phyloP scores from a whole-genome alignment of 352 stramenopile genomes.

The Aphanomyces stellatus region DNA sequence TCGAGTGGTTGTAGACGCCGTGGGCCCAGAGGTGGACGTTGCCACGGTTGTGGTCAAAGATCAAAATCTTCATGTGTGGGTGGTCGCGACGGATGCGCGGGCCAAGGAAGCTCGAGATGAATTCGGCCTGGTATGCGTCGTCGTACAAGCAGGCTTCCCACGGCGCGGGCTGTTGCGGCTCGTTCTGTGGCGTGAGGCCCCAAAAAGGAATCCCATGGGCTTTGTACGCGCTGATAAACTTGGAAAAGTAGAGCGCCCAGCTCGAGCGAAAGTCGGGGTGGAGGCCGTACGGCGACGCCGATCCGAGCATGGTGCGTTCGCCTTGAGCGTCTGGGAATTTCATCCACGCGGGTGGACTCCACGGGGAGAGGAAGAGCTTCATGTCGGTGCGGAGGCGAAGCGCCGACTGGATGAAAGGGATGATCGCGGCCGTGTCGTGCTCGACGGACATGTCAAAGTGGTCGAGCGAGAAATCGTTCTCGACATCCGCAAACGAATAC shows the following conservation, averaged over 20 bases:
- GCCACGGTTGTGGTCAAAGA: conserved; percentile 53
- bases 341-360: conserved; percentile 50
- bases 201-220: conserved; percentile 30
- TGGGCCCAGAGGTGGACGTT: conserved; percentile 25
- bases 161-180: conserved; percentile 29
- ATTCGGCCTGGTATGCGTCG: conserved; percentile 21
- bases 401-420: conserved; percentile 26
- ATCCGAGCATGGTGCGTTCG: conserved; percentile 20
- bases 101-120: conserved; percentile 35
- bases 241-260: conserved; percentile 37
- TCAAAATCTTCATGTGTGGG: conserved; percentile 36
- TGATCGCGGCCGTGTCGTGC: conserved; percentile 37
- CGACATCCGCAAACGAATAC: conserved; percentile 42
- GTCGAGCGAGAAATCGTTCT: conserved; percentile 28
- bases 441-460: conserved; percentile 33
- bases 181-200: conserved; percentile 47
- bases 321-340: conserved; percentile 33
- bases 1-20: conserved; percentile 15
- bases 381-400: conserved; percentile 16
- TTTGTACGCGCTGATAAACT: conserved; percentile 44
- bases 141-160: conserved; percentile 25
- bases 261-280: conserved; percentile 23
- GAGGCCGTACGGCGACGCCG: conserved; percentile 23
- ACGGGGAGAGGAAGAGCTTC: conserved; percentile 39
- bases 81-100: conserved; percentile 32